These are phyloP conservation scores for Rhizopogon roseolus DNA, from an alignment of 768 basidiomycete species.

Conservation along the genomic window DNA sequence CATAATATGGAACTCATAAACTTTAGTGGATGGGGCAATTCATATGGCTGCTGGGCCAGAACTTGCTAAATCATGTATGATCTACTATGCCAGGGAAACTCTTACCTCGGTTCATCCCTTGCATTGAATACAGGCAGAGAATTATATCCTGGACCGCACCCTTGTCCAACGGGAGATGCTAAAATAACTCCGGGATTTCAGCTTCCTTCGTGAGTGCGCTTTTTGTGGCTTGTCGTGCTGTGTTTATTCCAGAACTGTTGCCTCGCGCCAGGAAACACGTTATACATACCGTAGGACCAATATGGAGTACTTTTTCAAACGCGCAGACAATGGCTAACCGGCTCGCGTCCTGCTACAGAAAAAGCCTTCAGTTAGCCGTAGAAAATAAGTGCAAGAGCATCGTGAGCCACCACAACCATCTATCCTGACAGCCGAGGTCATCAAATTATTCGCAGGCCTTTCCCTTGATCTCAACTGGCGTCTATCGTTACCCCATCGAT, in stretches of 20 bases:
- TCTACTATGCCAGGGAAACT: not conserved
- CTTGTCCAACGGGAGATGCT: slow-evolving; percentile 67
- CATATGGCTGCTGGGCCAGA: slow-evolving; percentile 69
- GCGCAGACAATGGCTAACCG: slow-evolving; percentile 43
- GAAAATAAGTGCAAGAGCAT: slow-evolving; percentile 59
- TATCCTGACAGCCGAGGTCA: not conserved
- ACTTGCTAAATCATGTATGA: slow-evolving; percentile 31
- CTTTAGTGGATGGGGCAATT: slow-evolving; percentile 76
- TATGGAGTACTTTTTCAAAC: slow-evolving; percentile 41
- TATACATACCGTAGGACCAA: slow-evolving; percentile 80
- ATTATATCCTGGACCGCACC: not conserved
- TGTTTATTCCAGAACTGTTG: not conserved
- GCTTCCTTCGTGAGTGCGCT: slow-evolving; percentile 64
- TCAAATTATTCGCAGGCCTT: slow-evolving; percentile 51
- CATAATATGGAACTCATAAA: not conserved
- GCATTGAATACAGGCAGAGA: not conserved
- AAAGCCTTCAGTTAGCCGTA: slow-evolving; percentile 56
- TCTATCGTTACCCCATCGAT: slow-evolving; percentile 73
- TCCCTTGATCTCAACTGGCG: slow-evolving; percentile 73
- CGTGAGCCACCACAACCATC: slow-evolving; percentile 30
- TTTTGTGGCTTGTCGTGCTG: not conserved
- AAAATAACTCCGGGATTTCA: slow-evolving; percentile 78
- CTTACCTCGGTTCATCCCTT: not conserved
- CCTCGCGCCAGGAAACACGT: slow-evolving; percentile 48
- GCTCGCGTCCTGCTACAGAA: slow-evolving; percentile 65